Evolutionary conservation across 257 asterid genomes (phyloP), one percentile per base, ranked within the genome.

Genomic region (Craterostigma plantagineum): DNA sequence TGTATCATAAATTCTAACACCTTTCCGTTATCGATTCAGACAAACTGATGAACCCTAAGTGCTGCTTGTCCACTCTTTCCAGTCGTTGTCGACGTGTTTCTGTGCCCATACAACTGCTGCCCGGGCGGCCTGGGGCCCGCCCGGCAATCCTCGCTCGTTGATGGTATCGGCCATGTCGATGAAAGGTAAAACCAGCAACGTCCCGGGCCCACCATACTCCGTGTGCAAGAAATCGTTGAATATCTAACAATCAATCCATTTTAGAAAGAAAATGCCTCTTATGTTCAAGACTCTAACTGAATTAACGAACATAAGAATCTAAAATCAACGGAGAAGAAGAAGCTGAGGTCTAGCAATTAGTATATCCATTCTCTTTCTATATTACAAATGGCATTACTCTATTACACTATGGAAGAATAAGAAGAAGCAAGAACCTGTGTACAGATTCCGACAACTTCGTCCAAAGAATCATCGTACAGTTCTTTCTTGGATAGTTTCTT

Each of bases 71-170:
- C 93, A 84, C 39, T 73, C 90, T 60, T 84, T 68, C 96, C 96
- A 84, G 55, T 80, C 90, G 33, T 63, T 72, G 72, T 84, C 96
- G 0, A 80, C 69, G 14, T 80, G 81, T 8, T 61, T 45, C 58
- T 74, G 85, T 14, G 96, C 94, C 96, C 96, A 85, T 64, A 77
- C 77, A 8, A 85, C 72, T 9, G 96, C 92, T 39, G 73, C 77
- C 14, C 94, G 65, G n/a, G 96, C 92, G 46, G 94, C 94, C 49
- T 85, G 91, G 9, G 96, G 96, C 39, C 80, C 95, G 44, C 95
- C 93, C 0, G 93, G 95, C 49, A 84, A 70, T 39, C 87, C 93
- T 34, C 66, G 72, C 50, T 84, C 95, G 18, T 68, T 76, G 38
- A 84, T 36, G 38, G 93, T 69, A 58, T 84, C 87, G 9, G 93